These are phyloP conservation scores for Scutellaria baicalensis DNA, from an alignment of 257 asterid genomes.

Conservation along the genomic window DNA sequence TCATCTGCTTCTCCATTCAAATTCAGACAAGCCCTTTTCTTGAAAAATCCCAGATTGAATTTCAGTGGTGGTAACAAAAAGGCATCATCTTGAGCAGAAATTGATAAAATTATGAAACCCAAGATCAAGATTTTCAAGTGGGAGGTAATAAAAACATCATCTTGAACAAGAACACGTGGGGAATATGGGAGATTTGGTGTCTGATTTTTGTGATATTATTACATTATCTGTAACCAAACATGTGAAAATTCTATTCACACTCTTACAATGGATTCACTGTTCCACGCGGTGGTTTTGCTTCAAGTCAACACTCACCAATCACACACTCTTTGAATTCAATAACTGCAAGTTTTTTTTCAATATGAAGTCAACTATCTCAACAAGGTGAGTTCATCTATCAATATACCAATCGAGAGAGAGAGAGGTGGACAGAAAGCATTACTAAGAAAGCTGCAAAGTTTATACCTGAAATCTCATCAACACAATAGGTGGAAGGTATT, in stretches of 20 bases:
- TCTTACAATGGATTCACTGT: not conserved
- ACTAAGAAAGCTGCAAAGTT: not conserved
- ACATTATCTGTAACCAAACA: not conserved
- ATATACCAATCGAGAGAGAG: not conserved
- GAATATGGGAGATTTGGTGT: not conserved
- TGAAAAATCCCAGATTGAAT: constrained; percentile 3
- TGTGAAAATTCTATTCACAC: constrained; percentile 17
- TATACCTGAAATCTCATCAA: constrained; percentile 7
- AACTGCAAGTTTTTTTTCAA: constrained; percentile 1
- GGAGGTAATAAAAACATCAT: not conserved
- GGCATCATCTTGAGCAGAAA: constrained; percentile 8
- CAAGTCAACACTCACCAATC: constrained; percentile 25
- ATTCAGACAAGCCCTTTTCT: not conserved
- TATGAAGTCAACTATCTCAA: constrained; percentile 16
- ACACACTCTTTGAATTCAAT: not conserved
- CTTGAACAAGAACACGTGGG: constrained; percentile 20
- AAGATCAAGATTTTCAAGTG: constrained; percentile 20
- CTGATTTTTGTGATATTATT: not conserved
- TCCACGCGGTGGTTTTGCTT: constrained; percentile 6
- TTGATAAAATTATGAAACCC: constrained; percentile 14
- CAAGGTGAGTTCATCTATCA: not conserved
- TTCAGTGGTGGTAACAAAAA: constrained; percentile 10
- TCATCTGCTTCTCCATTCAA: constrained; percentile 37
- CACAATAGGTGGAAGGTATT: not conserved
- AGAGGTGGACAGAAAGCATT: not conserved